Percentiles rank a stretch among this genome's conserved stretches.
phyloP scores from a whole-genome alignment of 1,139 yeast genomes.

The Geotrichum carabidarum region DNA sequence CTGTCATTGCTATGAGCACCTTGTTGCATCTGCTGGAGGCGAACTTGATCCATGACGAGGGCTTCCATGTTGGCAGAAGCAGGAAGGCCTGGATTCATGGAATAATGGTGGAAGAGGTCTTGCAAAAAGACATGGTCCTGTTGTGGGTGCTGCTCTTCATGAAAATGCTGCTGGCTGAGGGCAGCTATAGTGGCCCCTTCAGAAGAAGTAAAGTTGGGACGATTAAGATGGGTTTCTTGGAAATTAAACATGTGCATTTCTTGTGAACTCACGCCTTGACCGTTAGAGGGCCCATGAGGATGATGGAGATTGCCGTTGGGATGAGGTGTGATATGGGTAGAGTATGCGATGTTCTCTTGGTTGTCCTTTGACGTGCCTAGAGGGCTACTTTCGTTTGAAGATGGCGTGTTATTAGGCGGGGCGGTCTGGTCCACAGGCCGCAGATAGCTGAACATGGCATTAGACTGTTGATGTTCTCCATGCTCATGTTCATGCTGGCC shows the following conservation, averaged over 20 bases:
- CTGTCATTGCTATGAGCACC: neutral
- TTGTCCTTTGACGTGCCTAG: neutral
- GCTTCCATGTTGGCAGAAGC: constrained; percentile 12
- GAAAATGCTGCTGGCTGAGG: neutral
- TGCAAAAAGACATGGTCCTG: neutral
- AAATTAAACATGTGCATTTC: neutral
- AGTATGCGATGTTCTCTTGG: neutral
- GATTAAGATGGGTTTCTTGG: too few species aligned
- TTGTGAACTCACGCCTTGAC: neutral
- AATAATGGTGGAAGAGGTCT: constrained; percentile 13
- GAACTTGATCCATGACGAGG: constrained; percentile 6
- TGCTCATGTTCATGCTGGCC: neutral
- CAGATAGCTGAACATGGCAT: constrained; percentile 2
- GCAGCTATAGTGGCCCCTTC: neutral
- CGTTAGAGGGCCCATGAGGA: neutral
- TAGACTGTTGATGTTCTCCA: neutral
- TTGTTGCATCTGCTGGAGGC: neutral
- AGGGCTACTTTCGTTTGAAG: constrained; percentile 2
- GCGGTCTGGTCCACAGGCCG: constrained; percentile 7
- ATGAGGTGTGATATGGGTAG: too few species aligned
- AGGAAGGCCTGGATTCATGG: neutral
- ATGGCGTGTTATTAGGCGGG: neutral
- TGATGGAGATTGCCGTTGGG: too few species aligned
- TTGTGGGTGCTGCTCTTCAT: neutral
- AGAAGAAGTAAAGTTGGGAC: neutral